Conservation (phyloP, 2,329 filamentous ascomycete species). For the Hypocrella siamensis region DNA sequence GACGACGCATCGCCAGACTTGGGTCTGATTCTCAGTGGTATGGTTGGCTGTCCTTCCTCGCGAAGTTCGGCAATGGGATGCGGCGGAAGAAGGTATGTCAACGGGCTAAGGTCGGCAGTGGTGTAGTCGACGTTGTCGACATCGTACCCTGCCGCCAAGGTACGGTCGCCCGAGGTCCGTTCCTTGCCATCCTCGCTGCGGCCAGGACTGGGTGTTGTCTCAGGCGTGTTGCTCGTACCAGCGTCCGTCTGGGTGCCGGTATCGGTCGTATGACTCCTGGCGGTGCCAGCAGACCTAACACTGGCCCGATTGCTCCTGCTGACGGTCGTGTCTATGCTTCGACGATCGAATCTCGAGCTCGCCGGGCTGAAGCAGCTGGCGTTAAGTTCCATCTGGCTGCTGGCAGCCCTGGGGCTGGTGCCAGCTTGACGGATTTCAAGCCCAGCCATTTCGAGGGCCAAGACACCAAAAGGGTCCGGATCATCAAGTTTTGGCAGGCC, state of each 20-base stretch:
- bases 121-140: constrained; percentile 42
- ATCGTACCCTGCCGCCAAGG: constrained; percentile 8
- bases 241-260: constrained; percentile 46
- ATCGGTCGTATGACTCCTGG: constrained; percentile 55
- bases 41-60: constrained; percentile 1
- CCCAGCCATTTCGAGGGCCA: constrained; percentile 80
- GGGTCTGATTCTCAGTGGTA: constrained; percentile 4
- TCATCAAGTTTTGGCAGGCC: constrained; percentile 68
- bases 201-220: constrained; percentile 37
- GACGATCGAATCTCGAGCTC: too few species aligned
- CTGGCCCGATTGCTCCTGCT: constrained; percentile 53
- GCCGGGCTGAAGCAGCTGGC: too few species aligned
- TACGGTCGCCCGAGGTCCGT: constrained; percentile 22
- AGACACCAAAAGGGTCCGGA: constrained; percentile 81
- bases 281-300: constrained; percentile 56
- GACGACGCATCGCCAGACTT: background rate
- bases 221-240: constrained; percentile 29
- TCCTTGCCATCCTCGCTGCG: constrained; percentile 36
- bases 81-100: constrained; percentile 26
- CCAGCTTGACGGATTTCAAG: constrained; percentile 86
- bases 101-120: constrained; percentile 36
- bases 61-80: constrained; percentile 16
- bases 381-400: constrained; percentile 70
- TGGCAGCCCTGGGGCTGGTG: constrained; percentile 48
- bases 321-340: constrained; percentile 51